These are phyloP conservation scores for Trichosanthes truncata DNA, from an alignment of 306 rosid genomes.

Conservation along the genomic window DNA sequence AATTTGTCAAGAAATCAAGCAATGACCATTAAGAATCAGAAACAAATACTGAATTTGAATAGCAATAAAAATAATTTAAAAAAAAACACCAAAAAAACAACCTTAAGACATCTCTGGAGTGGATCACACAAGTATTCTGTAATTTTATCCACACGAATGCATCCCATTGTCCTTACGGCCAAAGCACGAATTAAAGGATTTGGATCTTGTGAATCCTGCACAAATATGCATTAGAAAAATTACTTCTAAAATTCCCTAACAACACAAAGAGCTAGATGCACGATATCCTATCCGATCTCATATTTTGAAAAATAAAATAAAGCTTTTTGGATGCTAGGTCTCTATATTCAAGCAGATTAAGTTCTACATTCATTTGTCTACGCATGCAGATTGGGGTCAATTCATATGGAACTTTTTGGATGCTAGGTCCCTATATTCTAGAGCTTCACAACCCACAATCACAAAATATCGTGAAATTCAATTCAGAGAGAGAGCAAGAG, in stretches of 20 bases:
- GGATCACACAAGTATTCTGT: slow-evolving; percentile 98
- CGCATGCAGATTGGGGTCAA: neutral
- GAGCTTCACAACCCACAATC: neutral
- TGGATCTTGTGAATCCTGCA: slow-evolving; percentile 98
- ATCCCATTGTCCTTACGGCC: slow-evolving; percentile 99
- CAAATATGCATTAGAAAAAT: slow-evolving; percentile 13
- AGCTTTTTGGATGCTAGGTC: too few relatives aligned
- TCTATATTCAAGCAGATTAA: neutral
- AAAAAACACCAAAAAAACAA: slow-evolving; percentile 19
- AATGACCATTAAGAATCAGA: neutral
- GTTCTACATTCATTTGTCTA: neutral
- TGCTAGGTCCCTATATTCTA: neutral
- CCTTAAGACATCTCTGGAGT: slow-evolving; percentile 99
- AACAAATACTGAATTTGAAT: neutral
- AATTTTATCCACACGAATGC: slow-evolving; percentile 98
- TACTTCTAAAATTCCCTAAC: neutral
- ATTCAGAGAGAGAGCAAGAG: neutral
- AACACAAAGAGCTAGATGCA: neutral
- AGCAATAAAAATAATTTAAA: neutral
- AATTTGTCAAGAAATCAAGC: neutral
- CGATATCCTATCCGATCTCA: neutral
- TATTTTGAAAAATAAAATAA: neutral
- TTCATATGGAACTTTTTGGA: neutral
- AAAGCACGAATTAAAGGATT: slow-evolving; percentile 96
- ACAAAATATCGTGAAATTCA: neutral